A percentile compares a stretch with the other conserved stretches of the same genome.
Evolutionary conservation across 257 asterid genomes (phyloP).

Genomic region (Ophiorrhiza pumila): DNA sequence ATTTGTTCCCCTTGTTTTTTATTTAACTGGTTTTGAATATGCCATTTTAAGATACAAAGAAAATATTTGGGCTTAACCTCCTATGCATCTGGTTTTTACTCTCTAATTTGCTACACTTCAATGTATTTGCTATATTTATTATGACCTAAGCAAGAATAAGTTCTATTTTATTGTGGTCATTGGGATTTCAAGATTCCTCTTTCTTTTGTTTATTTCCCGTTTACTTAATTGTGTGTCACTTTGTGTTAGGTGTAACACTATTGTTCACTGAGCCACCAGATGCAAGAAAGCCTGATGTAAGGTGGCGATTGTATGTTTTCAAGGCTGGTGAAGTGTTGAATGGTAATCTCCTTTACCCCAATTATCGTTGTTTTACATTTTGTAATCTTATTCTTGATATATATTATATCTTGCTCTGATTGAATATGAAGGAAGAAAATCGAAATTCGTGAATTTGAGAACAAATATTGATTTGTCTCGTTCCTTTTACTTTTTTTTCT

Average conservation of each 20-base stretch:
- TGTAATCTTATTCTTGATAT: background rate
- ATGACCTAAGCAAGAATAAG: background rate
- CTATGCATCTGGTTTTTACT: background rate
- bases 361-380: background rate
- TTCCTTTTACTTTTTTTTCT: background rate
- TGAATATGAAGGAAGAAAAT: background rate
- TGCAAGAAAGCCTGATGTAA: conserved; percentile 72
- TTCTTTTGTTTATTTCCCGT: background rate
- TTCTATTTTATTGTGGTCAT: conserved; percentile 1
- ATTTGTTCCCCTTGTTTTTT: background rate
- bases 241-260: conserved; percentile 70
- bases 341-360: conserved; percentile 44
- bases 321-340: conserved; percentile 88
- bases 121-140: background rate
- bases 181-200: background rate
- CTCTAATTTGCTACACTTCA: background rate
- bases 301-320: conserved; percentile 95
- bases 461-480: background rate
- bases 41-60: background rate
- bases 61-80: background rate
- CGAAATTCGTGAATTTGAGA: background rate
- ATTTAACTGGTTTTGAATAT: background rate
- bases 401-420: background rate
- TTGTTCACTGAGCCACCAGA: conserved; percentile 96
- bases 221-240: conserved; percentile 27